Percentiles rank a stretch among this genome's conserved stretches.
These are phyloP conservation scores for Eimeria mitis DNA, from an alignment of 169 alveolate species.

Conservation along the genomic window DNA sequence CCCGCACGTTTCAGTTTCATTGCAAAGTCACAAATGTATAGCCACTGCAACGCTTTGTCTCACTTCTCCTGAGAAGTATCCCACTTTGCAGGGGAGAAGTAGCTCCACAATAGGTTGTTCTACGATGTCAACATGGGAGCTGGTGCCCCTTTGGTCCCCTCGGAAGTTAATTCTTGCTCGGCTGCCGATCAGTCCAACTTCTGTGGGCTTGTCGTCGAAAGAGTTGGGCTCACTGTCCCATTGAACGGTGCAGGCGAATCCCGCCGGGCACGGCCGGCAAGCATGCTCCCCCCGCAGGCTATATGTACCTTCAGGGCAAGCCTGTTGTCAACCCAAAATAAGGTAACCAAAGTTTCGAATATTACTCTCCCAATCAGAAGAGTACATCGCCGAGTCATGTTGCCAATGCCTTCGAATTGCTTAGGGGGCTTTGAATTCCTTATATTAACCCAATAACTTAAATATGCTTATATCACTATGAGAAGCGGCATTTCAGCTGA, in stretches of 20 bases:
- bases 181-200: neutral
- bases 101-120: constrained; percentile 1
- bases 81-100: constrained; percentile 49
- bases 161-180: neutral
- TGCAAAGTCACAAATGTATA: neutral
- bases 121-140: neutral
- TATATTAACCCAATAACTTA: neutral
- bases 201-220: neutral
- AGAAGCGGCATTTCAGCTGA: neutral
- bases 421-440: neutral
- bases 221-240: neutral
- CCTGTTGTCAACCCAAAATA: neutral
- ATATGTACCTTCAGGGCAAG: constrained; percentile 54
- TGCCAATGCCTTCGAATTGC: neutral
- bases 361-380: neutral
- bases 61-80: constrained; percentile 47
- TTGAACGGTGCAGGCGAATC: constrained; percentile 42
- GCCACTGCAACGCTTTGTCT: neutral
- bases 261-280: constrained; percentile 73
- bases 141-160: neutral
- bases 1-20: neutral
- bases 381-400: neutral
- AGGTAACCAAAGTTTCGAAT: neutral
- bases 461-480: neutral
- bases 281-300: constrained; percentile 39